Conservation (phyloP, 192 early-diverging fungal genomes). For the Rhizoclosmatium globosum region DNA sequence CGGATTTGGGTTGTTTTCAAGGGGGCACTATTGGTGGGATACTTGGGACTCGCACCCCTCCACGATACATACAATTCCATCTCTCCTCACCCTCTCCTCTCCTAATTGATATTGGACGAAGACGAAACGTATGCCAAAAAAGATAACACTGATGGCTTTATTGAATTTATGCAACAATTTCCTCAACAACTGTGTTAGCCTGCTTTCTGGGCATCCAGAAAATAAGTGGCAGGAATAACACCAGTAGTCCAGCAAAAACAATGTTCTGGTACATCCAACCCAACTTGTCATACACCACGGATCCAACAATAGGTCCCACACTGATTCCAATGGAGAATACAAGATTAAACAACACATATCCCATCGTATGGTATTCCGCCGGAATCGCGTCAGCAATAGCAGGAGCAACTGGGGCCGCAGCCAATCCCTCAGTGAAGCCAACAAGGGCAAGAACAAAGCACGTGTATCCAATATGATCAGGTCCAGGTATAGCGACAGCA, state of each 20-base stretch:
- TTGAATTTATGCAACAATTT: not conserved
- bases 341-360: constrained; percentile 35
- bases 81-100: no score
- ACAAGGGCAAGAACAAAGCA: constrained; percentile 9
- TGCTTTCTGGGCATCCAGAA: not conserved
- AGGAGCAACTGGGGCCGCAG: constrained; percentile 25
- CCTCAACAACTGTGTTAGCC: not conserved
- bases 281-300: not conserved
- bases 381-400: constrained; percentile 33
- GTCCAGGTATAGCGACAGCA: not conserved
- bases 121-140: no score
- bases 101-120: no score
- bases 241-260: constrained; percentile 14
- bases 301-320: constrained; percentile 32
- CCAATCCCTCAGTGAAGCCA: constrained; percentile 6
- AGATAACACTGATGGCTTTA: no score
- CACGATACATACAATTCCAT: no score
- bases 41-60: no score
- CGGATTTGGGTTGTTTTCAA: no score
- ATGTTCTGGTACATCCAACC: constrained; percentile 35
- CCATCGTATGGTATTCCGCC: constrained; percentile 24
- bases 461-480: not conserved
- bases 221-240: not conserved
- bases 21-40: no score
- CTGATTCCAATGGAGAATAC: constrained; percentile 35